These are phyloP conservation scores for Dryas octopetala DNA, from an alignment of 306 rosid genomes.

Conservation along the genomic window DNA sequence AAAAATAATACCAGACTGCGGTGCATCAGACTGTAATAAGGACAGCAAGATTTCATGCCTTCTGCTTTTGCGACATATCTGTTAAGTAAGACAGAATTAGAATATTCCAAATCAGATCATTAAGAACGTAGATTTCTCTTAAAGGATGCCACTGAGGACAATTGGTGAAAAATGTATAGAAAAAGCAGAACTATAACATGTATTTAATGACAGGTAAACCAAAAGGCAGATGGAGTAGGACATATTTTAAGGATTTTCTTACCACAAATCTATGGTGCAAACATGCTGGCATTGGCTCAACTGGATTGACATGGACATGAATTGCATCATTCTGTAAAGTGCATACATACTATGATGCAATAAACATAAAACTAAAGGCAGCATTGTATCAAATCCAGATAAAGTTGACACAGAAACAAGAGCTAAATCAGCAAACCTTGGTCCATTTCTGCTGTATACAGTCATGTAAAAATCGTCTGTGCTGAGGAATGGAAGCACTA, in stretches of 20 bases:
- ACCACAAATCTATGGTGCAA: constrained; percentile 75
- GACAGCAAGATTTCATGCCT: constrained; percentile 64
- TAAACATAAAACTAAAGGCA: neutral
- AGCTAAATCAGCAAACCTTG: constrained; percentile 52
- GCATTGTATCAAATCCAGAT: constrained; percentile 9
- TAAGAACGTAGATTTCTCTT: no score
- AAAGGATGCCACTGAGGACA: neutral
- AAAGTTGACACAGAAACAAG: constrained; percentile 22
- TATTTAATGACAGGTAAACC: neutral
- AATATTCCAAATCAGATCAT: constrained; percentile 18
- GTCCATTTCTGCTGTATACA: constrained; percentile 97
- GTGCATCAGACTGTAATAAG: constrained; percentile 63
- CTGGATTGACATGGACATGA: constrained; percentile 77
- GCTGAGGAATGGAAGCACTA: constrained; percentile 97
- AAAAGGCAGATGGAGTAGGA: constrained; percentile 1
- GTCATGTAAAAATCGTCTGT: constrained; percentile 73
- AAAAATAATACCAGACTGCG: constrained; percentile 74
- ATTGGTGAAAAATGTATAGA: neutral
- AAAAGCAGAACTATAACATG: neutral
- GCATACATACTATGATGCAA: constrained; percentile 13
- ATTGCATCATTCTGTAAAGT: constrained; percentile 65
- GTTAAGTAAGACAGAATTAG: constrained; percentile 35
- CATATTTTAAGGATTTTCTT: constrained; percentile 28
- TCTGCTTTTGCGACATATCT: constrained; percentile 55
- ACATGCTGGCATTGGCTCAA: constrained; percentile 85